Evolutionary conservation across 169 alveolate species (phyloP), one percentile per base, ranked within the genome.

Genomic region (Toxoplasma gondii): DNA sequence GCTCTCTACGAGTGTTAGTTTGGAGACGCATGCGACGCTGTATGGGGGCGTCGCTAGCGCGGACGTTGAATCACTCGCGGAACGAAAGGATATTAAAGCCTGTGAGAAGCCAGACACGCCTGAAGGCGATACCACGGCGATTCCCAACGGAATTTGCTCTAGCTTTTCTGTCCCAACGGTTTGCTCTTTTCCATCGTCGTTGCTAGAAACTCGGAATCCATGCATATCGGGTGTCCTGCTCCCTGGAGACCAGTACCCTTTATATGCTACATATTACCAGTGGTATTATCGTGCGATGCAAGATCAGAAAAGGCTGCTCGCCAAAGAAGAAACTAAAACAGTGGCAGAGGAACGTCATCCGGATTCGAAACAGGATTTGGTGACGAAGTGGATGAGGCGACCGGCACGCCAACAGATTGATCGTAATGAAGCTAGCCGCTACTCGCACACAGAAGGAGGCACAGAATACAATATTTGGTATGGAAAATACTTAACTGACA

Each of bases 381-480:
- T 92, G n/a, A 31, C 36, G 81, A 43, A 86, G 31, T 92, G 95
- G 95, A 83, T 93, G 36, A 41, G 16, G 81, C 54, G 94, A 7
- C 96, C 96, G 0, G 96, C 96, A 0, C 94, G 96, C 27, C 93
- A 53, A 36, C 96, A 94, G 80, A 83, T 38, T 2, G 74, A 16
- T 19, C 69, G 39, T 31, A 9, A 74, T 19, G 93, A 94, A 31
- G 39, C 43, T 22, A 43, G 82, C 31, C 41, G 58, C 16, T 19
- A 49, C 36, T 67, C 93, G 27, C 94, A 94, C 70, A 96, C 96
- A 39, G 99, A 98, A 95, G 99, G 99, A 0, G 99, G 98, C 95
- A 99, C 99, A 87, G 99, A 98, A 93, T 99, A 99, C 96, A 99
- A 99, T 96, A 99, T 99, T n/a, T 99, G 99, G 99, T 99, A 99